Evolutionary conservation across 2,329 filamentous ascomycete genomes (phyloP), one percentile per base, ranked within the genome.

Genomic region (Seiridium cupressi): DNA sequence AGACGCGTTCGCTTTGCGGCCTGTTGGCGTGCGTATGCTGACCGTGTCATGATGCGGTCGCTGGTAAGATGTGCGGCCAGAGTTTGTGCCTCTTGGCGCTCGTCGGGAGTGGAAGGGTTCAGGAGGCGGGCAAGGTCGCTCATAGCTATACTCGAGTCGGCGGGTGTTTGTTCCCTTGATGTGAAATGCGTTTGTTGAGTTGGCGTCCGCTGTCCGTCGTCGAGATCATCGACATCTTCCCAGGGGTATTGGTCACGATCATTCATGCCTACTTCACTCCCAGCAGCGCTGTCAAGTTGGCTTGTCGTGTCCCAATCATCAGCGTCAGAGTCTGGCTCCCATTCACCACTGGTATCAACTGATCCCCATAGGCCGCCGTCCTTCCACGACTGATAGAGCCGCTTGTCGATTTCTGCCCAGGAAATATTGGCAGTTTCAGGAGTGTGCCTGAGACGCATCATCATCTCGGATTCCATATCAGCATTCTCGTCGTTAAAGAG

Each of bases 371-470:
- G 91, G 6, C 91, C 92, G 26, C 92, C 92, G 58, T 82, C 80
- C 57, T 90, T 87, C 90, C 92, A 98, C 85, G 93, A 95, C 36
- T 81, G 80, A 72, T 97, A 98, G 1, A 97, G 77, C 61, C 87
- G 88, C 2, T 83, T 81, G 64, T 94, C 89, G 2, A 97, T 79
- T 44, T 85, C 84, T 35, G 84, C 83, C 66, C 95, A 90, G 46
- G 87, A 77, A 5, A 78, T 64, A 13, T 77, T 36, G 65, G 72
- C 69, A 69, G 75, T 71, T 58, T 71, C 69, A 10, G 66, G 65
- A 5, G 68, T 72, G 59, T 72, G 75, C 51, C 72, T 78, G 60
- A 90, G 77, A 54, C 86, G 81, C 58, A 84, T 84, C 65, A 91
- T 85, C 66, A 93, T 87, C 71, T 95, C 91, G 1, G 79, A 81